These are phyloP conservation scores for Musa balbisiana DNA, from an alignment of 202 grass and related monocot species.

Conservation along the genomic window DNA sequence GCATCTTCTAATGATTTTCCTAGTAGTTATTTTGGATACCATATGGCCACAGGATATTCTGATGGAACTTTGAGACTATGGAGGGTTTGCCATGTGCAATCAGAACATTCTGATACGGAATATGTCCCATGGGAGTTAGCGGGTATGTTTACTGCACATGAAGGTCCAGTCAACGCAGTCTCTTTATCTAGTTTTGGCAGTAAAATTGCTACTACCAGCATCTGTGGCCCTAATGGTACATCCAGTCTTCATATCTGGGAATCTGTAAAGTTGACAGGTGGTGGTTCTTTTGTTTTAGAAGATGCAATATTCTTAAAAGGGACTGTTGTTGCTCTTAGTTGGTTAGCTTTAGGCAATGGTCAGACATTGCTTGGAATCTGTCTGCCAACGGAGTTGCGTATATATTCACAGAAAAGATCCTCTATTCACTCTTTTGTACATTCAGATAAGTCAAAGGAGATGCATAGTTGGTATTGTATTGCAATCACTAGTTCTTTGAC, in stretches of 20 bases:
- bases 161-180: slow-evolving; percentile 42
- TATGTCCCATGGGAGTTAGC: slow-evolving; percentile 55
- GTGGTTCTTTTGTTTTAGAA: slow-evolving; percentile 73
- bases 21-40: slow-evolving; percentile 38
- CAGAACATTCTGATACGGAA: slow-evolving; percentile 29
- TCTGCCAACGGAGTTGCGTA: slow-evolving; percentile 57
- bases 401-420: slow-evolving; percentile 67
- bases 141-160: slow-evolving; percentile 59
- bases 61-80: slow-evolving; percentile 76
- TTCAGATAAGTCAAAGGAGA: slow-evolving; percentile 37
- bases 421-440: slow-evolving; percentile 41
- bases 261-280: slow-evolving; percentile 43
- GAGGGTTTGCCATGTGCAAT: slow-evolving; percentile 45
- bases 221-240: slow-evolving; percentile 33
- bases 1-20: slow-evolving; percentile 26
- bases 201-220: slow-evolving; percentile 61
- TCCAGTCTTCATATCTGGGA: slow-evolving; percentile 76
- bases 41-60: slow-evolving; percentile 77
- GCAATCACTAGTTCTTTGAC: slow-evolving; percentile 49
- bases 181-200: slow-evolving; percentile 58
- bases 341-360: slow-evolving; percentile 72
- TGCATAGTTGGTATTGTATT: slow-evolving; percentile 72
- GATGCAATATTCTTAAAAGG: slow-evolving; percentile 47
- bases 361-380: slow-evolving; percentile 63
- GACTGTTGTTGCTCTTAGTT: slow-evolving; percentile 62